Evolutionary conservation across 345 rosid species (phyloP).

Genomic region (Pugionium cornutum): DNA sequence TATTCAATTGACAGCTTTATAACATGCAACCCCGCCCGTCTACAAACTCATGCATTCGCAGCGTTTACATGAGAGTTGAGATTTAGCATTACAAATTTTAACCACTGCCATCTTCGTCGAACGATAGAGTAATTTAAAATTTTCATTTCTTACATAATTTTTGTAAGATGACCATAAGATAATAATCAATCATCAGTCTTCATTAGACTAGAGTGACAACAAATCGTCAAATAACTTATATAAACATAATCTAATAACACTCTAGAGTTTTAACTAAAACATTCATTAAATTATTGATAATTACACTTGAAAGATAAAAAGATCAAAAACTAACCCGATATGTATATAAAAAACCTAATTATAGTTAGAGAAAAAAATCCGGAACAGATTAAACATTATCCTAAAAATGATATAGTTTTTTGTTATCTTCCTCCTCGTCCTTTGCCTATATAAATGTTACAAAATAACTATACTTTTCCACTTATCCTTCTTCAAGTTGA

Average conservation of each 20-base stretch:
- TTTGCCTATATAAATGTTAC: constrained; percentile 25
- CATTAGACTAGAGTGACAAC: too few relatives aligned
- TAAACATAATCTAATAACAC: neutral
- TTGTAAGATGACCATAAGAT: too few relatives aligned
- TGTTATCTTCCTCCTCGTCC: constrained; percentile 17
- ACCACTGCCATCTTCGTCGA: too few relatives aligned
- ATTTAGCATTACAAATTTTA: too few relatives aligned
- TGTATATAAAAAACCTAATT: neutral
- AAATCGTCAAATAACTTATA: neutral
- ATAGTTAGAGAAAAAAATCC: constrained; percentile 23
- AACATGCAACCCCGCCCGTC: too few relatives aligned
- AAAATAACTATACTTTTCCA: neutral
- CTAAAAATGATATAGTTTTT: constrained; percentile 9
- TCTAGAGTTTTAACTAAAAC: too few relatives aligned
- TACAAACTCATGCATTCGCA: too few relatives aligned
- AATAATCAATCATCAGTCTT: too few relatives aligned
- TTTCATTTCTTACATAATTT: too few relatives aligned
- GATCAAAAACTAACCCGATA: neutral
- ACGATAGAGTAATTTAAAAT: too few relatives aligned
- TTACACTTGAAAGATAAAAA: neutral
- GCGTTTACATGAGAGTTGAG: too few relatives aligned
- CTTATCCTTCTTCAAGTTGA: constrained; percentile 22
- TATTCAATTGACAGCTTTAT: too few relatives aligned
- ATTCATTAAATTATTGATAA: neutral
- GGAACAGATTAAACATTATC: constrained; percentile 31